Evolutionary conservation across 495 filamentous ascomycete species (phyloP).

Genomic region (Jackrogersella minutella): DNA sequence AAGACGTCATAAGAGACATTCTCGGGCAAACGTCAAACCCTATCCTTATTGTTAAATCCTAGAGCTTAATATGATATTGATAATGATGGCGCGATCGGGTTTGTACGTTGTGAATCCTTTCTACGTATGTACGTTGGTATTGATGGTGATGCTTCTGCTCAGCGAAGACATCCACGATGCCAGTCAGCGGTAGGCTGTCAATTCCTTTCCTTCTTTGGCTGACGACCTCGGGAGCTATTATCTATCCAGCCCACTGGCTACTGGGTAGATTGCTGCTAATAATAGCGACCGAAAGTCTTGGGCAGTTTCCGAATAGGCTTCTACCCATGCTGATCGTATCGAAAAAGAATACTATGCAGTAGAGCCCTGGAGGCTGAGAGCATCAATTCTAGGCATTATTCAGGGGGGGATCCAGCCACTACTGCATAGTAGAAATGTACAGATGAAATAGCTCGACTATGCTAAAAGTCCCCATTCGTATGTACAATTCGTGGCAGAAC

Average conservation of each 20-base stretch:
- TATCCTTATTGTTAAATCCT: slow-evolving; percentile 18
- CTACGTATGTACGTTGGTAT: not conserved
- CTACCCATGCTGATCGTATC: slow-evolving; percentile 7
- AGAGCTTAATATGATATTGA: slow-evolving; percentile 10
- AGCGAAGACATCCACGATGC: slow-evolving; percentile 3
- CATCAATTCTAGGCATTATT: slow-evolving; percentile 5
- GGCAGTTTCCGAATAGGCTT: slow-evolving; percentile 22
- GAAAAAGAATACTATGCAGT: no score
- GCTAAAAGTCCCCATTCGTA: slow-evolving; percentile 8
- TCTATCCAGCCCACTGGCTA: slow-evolving; percentile 9
- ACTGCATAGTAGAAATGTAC: no score
- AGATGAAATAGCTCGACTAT: slow-evolving; percentile 14
- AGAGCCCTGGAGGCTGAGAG: slow-evolving; percentile 33
- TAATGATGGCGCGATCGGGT: not conserved
- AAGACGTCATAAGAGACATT: slow-evolving; percentile 8
- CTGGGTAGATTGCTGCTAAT: slow-evolving; percentile 27
- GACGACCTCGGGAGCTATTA: no score
- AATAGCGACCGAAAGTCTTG: slow-evolving; percentile 31
- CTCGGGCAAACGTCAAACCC: not conserved
- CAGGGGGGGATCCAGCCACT: slow-evolving; percentile 30
- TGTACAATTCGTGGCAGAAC: slow-evolving; percentile 19
- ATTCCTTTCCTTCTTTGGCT: no score
- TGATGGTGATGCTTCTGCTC: slow-evolving; percentile 20
- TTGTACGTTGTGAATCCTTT: slow-evolving; percentile 27
- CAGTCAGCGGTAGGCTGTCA: slow-evolving; percentile 30